Evolutionary conservation across 2,329 filamentous ascomycete genomes (phyloP).

Genomic region (Fusarium mangiferae): DNA sequence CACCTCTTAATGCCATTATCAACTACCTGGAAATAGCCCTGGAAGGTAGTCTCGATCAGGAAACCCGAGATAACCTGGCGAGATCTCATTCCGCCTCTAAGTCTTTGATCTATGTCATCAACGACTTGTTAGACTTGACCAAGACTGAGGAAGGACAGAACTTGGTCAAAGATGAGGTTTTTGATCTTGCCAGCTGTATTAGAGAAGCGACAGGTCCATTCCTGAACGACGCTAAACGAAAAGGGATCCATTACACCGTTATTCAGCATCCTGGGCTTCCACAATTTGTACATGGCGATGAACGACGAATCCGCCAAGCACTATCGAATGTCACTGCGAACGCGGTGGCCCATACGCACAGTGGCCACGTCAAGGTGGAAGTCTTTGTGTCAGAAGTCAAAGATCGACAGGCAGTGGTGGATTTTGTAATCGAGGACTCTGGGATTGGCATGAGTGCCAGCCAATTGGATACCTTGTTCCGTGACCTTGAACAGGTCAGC

Average conservation of each 20-base stretch:
- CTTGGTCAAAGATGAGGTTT: conserved; percentile 82
- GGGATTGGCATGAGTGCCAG: conserved; percentile 76
- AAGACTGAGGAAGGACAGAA: conserved; percentile 86
- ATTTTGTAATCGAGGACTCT: conserved; percentile 80
- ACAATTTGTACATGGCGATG: conserved; percentile 78
- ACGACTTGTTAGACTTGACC: conserved; percentile 87
- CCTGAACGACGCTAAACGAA: conserved; percentile 77
- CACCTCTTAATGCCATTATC: conserved; percentile 91
- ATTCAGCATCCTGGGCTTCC: conserved; percentile 76
- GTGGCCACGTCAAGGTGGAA: conserved; percentile 77
- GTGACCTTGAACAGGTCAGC: conserved; percentile 68
- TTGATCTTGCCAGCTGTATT: conserved; percentile 77
- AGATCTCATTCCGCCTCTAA: conserved; percentile 92
- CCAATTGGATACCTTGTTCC: conserved; percentile 66
- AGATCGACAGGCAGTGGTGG: conserved; percentile 70
- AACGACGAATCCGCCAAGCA: conserved; percentile 81
- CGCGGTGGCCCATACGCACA: conserved; percentile 79
- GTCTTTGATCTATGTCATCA: conserved; percentile 92
- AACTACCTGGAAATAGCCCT: conserved; percentile 93
- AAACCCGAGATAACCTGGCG: conserved; percentile 85
- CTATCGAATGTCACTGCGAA: conserved; percentile 87
- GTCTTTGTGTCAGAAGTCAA: conserved; percentile 68
- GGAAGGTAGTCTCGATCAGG: conserved; percentile 80
- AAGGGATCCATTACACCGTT: conserved; percentile 77
- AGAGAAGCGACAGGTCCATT: conserved; percentile 83